phyloP scores from a whole-genome alignment of 139 green algal species.

The Astrephomene gubernaculifera region DNA sequence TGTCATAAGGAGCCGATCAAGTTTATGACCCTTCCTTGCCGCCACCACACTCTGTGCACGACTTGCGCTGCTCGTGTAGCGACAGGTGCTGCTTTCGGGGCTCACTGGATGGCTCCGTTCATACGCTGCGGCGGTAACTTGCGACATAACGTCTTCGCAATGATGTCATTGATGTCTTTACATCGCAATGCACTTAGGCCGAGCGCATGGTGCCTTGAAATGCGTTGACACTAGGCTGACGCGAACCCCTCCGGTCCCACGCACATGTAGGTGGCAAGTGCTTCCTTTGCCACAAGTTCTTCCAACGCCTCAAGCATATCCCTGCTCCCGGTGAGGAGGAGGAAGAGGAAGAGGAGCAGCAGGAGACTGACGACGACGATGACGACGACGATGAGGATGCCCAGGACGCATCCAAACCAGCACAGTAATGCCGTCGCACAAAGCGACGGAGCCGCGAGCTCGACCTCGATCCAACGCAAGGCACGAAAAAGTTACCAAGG shows the following conservation, averaged over 20 bases:
- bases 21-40: constrained; percentile 26
- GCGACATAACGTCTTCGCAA: no score
- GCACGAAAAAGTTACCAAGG: no score
- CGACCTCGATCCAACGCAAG: no score
- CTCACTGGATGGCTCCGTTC: neutral
- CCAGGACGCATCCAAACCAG: neutral
- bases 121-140: neutral
- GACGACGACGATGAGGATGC: neutral
- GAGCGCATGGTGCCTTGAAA: no score
- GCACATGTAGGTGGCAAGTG: constrained; percentile 33
- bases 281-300: constrained; percentile 38
- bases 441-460: neutral
- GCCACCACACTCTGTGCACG: constrained; percentile 23
- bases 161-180: no score
- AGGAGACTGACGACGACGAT: neutral
- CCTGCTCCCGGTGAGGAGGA: constrained; percentile 7
- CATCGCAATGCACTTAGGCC: no score
- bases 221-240: no score
- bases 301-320: constrained; percentile 16
- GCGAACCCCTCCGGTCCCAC: no score
- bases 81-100: constrained; percentile 16
- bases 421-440: neutral
- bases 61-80: constrained; percentile 22
- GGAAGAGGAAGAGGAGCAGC: constrained; percentile 11
- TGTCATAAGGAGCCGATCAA: constrained; percentile 37